Evolutionary conservation across 208 protist genomes (phyloP).

Genomic region (Trypanosomatidae sp.): DNA sequence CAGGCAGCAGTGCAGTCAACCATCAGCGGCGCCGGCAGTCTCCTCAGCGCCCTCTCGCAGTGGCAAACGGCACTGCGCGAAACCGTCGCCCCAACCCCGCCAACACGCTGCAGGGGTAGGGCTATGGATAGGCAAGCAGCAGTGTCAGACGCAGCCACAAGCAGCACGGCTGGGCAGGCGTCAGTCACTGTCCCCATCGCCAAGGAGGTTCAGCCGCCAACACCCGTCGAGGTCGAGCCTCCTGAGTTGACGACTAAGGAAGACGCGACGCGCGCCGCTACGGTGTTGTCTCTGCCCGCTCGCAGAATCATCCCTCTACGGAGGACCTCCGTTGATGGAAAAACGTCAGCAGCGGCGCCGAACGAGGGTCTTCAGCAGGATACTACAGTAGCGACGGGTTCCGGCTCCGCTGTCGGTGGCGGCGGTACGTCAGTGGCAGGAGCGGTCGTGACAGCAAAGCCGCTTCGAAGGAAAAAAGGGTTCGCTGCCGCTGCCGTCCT

Average conservation of each 20-base stretch:
- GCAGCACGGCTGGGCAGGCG: no score
- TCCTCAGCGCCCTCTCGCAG: slow-evolving; percentile 43
- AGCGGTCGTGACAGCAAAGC: no score
- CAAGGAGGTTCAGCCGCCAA: background rate
- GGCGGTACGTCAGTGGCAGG: background rate
- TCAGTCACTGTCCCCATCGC: background rate
- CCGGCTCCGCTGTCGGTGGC: background rate
- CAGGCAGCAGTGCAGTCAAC: slow-evolving; percentile 1
- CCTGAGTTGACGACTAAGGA: slow-evolving; percentile 3
- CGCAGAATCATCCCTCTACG: background rate
- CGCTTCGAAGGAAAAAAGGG: slow-evolving; percentile 13
- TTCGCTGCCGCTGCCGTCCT: slow-evolving; percentile 18
- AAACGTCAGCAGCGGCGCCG: background rate
- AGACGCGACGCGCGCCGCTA: background rate
- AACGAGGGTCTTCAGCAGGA: background rate
- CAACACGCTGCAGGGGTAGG: background rate
- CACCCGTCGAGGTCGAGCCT: background rate
- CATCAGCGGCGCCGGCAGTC: slow-evolving; percentile 9
- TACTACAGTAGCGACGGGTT: background rate
- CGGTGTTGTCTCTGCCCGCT: background rate
- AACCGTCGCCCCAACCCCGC: slow-evolving; percentile 34
- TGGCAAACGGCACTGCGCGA: slow-evolving; percentile 39
- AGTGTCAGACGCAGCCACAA: background rate
- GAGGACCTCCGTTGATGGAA: background rate
- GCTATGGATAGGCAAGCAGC: background rate